phyloP scores from a whole-genome alignment of 2,329 filamentous ascomycete genomes.

The Camptophora hylomeconis region DNA sequence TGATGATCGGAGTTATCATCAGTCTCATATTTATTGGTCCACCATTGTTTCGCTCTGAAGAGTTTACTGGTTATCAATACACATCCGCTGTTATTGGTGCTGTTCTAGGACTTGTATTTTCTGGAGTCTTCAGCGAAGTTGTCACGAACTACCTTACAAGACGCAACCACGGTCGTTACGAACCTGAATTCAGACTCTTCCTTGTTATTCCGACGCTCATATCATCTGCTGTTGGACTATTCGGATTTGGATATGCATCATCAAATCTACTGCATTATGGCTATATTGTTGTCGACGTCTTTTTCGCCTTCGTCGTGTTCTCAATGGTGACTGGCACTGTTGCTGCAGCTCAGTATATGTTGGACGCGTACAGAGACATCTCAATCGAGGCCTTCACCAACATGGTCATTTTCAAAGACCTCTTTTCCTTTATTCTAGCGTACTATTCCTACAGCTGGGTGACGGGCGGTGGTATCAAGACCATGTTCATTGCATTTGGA shows the following conservation, averaged over 20 bases:
- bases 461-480: slow-evolving; percentile 41
- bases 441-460: slow-evolving; percentile 80
- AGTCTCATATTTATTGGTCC: slow-evolving; percentile 71
- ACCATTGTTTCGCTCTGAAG: slow-evolving; percentile 69
- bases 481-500: slow-evolving; percentile 56
- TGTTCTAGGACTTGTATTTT: slow-evolving; percentile 61
- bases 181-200: slow-evolving; percentile 79
- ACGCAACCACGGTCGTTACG: slow-evolving; percentile 68
- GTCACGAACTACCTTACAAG: slow-evolving; percentile 57
- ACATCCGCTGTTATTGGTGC: slow-evolving; percentile 76
- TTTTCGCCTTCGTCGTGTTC: slow-evolving; percentile 71
- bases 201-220: slow-evolving; percentile 73
- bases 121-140: slow-evolving; percentile 61
- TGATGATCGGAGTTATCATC: slow-evolving; percentile 75
- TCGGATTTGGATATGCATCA: slow-evolving; percentile 68
- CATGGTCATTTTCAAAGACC: slow-evolving; percentile 85
- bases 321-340: slow-evolving; percentile 91
- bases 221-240: slow-evolving; percentile 64
- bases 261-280: slow-evolving; percentile 48
- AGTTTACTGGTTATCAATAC: slow-evolving; percentile 76
- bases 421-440: slow-evolving; percentile 78
- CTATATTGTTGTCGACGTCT: slow-evolving; percentile 64
- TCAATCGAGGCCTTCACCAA: slow-evolving; percentile 81
- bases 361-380: slow-evolving; percentile 84
- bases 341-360: slow-evolving; percentile 72